phyloP scores from a whole-genome alignment of 1,284 basidiomycete species.

The Ustilago tritici region DNA sequence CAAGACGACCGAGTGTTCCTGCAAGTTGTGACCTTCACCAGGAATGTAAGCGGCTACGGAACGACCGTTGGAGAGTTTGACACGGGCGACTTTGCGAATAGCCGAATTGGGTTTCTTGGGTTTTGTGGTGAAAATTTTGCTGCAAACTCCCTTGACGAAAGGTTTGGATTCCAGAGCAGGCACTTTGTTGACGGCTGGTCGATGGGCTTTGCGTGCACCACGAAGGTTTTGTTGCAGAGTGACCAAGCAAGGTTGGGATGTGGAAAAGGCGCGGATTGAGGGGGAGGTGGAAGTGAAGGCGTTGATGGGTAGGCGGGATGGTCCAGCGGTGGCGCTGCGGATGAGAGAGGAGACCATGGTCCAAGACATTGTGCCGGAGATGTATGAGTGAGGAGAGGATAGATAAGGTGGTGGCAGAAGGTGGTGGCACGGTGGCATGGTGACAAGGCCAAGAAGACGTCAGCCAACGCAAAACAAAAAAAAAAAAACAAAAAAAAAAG shows the following conservation, averaged over 20 bases:
- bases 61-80: conserved; percentile 91
- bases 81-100: conserved; percentile 93
- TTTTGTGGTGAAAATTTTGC: conserved; percentile 72
- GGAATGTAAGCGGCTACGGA: conserved; percentile 93
- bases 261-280: conserved; percentile 54
- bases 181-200: conserved; percentile 69
- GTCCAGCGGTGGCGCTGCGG: conserved; percentile 28
- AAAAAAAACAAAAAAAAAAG: not conserved
- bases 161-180: conserved; percentile 65
- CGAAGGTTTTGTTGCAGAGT: conserved; percentile 68
- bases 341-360: conserved; percentile 21
- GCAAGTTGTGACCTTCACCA: conserved; percentile 97
- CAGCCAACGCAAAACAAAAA: conserved; percentile 1
- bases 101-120: conserved; percentile 99
- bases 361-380: conserved; percentile 18
- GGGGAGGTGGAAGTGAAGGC: not conserved
- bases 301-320: conserved; percentile 22
- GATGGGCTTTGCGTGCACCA: conserved; percentile 65
- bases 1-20: conserved; percentile 96
- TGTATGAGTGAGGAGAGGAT: not conserved
- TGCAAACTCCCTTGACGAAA: conserved; percentile 69
- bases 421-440: not conserved
- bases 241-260: conserved; percentile 41
- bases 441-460: not conserved
- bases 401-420: not conserved